phyloP scores from a whole-genome alignment of 768 basidiomycete species.

The Rhodosporidiobolus odoratus region DNA sequence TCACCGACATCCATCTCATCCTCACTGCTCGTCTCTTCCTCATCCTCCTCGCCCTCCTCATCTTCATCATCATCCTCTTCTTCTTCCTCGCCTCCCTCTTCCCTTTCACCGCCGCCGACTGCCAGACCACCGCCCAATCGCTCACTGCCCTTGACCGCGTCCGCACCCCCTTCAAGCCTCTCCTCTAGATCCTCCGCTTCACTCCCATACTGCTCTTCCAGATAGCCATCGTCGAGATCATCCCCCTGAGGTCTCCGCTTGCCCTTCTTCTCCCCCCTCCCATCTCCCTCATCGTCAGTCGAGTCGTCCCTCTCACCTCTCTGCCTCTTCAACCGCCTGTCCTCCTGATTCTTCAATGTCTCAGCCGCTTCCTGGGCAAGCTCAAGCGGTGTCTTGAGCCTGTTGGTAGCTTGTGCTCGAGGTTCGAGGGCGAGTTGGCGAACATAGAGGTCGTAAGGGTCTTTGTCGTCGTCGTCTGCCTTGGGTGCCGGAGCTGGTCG shows the following conservation, averaged over 20 bases:
- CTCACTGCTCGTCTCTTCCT: slow-evolving; percentile 26
- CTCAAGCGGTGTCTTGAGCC: slow-evolving; percentile 96
- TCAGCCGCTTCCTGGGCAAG: slow-evolving; percentile 81
- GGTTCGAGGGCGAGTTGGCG: slow-evolving; percentile 79
- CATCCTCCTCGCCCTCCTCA: slow-evolving; percentile 41
- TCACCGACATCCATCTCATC: slow-evolving; percentile 29
- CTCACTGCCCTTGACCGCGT: slow-evolving; percentile 25
- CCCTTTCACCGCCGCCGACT: slow-evolving; percentile 47
- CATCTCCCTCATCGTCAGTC: slow-evolving; percentile 61
- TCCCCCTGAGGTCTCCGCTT: slow-evolving; percentile 59
- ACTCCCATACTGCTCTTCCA: slow-evolving; percentile 36
- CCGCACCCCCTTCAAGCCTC: slow-evolving; percentile 39
- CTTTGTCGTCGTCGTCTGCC: slow-evolving; percentile 38
- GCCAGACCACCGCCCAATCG: slow-evolving; percentile 50
- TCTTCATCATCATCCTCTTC: slow-evolving; percentile 46
- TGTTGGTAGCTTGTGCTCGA: slow-evolving; percentile 85
- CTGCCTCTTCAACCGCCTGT: slow-evolving; percentile 72
- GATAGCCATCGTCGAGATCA: slow-evolving; percentile 81
- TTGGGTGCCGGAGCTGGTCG: slow-evolving; percentile 2
- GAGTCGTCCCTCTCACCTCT: slow-evolving; percentile 62
- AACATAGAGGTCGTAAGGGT: slow-evolving; percentile 86
- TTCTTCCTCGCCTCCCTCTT: slow-evolving; percentile 47
- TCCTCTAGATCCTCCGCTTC: slow-evolving; percentile 37
- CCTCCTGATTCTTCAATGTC: slow-evolving; percentile 77
- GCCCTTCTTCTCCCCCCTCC: slow-evolving; percentile 46